A percentile compares a stretch with the other conserved stretches of the same genome.
Conservation (phyloP, 2,329 filamentous ascomycete genomes). For the Aspergillus oerlinghausenensis region DNA sequence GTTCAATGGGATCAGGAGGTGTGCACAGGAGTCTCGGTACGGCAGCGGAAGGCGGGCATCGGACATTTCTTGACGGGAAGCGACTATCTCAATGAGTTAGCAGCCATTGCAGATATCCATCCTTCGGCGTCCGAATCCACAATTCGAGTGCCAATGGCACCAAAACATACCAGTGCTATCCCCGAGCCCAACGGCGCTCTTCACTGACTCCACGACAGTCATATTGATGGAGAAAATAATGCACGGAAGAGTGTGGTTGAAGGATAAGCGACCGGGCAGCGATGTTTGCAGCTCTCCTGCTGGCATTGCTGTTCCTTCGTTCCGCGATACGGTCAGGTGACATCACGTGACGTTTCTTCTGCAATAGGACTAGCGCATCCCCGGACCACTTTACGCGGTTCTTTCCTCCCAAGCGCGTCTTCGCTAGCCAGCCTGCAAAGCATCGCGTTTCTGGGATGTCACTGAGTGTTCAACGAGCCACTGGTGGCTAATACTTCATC, state of each 20-base stretch:
- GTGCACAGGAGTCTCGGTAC: conserved; percentile 93
- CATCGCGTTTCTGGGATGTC: conserved; percentile 24
- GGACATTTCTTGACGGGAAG: conserved; percentile 78
- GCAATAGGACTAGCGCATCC: conserved; percentile 21
- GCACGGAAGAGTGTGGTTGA: conserved; percentile 10
- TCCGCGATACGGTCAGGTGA: conserved; percentile 20
- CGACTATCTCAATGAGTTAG: conserved; percentile 20
- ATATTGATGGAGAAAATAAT: conserved; percentile 28
- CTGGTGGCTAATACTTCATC: conserved; percentile 24
- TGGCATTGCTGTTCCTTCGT: conserved; percentile 25
- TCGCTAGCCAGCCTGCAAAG: conserved; percentile 15
- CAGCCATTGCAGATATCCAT: conserved; percentile 5
- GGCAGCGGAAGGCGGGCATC: conserved; percentile 80
- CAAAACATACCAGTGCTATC: conserved; percentile 34
- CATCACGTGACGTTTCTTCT: conserved; percentile 15
- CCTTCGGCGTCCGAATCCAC: conserved; percentile 5
- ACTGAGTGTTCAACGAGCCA: conserved; percentile 26
- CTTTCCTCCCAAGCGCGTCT: conserved; percentile 27
- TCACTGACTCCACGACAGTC: conserved; percentile 46
- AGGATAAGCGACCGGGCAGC: conserved; percentile 16
- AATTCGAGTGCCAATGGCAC: conserved; percentile 19
- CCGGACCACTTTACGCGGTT: conserved; percentile 38
- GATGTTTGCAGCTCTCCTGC: conserved; percentile 25
- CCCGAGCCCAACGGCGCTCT: conserved; percentile 45
- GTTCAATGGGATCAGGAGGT: conserved; percentile 92